Conservation (phyloP, 352 stramenopile species). For the Phytophthora fragariaefolia region DNA sequence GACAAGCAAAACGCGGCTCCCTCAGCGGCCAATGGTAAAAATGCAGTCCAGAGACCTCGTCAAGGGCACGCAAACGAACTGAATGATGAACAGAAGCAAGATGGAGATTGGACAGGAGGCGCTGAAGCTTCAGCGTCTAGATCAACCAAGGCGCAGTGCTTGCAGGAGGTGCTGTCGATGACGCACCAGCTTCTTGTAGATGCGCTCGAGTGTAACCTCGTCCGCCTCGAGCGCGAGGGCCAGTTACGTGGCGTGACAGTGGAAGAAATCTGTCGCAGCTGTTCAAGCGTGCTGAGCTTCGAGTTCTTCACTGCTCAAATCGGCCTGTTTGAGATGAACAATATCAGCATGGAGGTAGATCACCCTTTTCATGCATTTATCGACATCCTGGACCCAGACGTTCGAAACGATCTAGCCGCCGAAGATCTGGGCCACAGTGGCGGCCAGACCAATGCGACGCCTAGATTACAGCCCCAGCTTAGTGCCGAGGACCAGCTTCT, state of each 20-base stretch:
- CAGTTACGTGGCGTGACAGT: slow-evolving; percentile 62
- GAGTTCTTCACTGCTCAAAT: slow-evolving; percentile 92
- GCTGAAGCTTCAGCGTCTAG: neutral
- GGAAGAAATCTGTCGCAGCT: slow-evolving; percentile 66
- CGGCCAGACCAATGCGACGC: slow-evolving; percentile 13
- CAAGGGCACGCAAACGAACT: slow-evolving; percentile 4
- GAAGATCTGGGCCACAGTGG: slow-evolving; percentile 17
- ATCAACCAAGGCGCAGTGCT: slow-evolving; percentile 46
- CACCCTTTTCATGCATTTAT: slow-evolving; percentile 80
- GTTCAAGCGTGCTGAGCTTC: slow-evolving; percentile 71
- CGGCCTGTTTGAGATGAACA: slow-evolving; percentile 98
- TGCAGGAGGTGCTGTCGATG: slow-evolving; percentile 64
- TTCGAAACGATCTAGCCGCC: slow-evolving; percentile 32
- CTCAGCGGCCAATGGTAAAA: neutral
- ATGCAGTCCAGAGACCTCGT: neutral
- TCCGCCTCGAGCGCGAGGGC: slow-evolving; percentile 66
- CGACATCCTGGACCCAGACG: slow-evolving; percentile 73
- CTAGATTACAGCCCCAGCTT: slow-evolving; percentile 33
- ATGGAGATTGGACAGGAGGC: slow-evolving; percentile 4
- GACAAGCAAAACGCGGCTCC: slow-evolving; percentile 18
- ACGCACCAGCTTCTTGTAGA: slow-evolving; percentile 75
- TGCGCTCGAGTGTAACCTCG: slow-evolving; percentile 72
- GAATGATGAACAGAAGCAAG: slow-evolving; percentile 22
- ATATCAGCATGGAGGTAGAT: slow-evolving; percentile 92
- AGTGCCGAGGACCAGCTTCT: slow-evolving; percentile 38